A percentile compares a stretch with the other conserved stretches of the same genome.
phyloP scores from a whole-genome alignment of 192 early-diverging fungal species.

The Umbelopsis sp. region DNA sequence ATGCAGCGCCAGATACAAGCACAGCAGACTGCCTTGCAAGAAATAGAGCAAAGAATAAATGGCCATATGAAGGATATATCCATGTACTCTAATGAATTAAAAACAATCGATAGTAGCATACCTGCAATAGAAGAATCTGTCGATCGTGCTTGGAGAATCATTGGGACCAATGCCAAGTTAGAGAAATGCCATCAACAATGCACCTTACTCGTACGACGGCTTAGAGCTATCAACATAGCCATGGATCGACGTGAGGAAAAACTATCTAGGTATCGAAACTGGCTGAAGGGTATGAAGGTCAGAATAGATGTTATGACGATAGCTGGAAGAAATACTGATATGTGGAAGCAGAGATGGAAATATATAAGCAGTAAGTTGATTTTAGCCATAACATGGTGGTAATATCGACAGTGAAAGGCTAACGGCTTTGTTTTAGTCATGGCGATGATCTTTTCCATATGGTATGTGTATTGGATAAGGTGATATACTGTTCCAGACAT shows the following conservation, averaged over 20 bases:
- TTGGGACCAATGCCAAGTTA: background rate
- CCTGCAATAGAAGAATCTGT: background rate
- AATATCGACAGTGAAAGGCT: background rate
- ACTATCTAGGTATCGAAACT: background rate
- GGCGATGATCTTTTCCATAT: background rate
- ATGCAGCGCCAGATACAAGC: background rate
- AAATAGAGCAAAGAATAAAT: background rate
- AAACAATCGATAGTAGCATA: background rate
- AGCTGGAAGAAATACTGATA: background rate
- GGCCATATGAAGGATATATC: background rate
- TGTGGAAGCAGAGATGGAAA: background rate
- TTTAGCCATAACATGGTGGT: background rate
- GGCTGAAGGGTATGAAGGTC: background rate
- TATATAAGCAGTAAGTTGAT: background rate
- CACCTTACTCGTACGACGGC: background rate
- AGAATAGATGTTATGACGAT: background rate
- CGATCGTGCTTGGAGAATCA: background rate
- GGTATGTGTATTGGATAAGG: background rate
- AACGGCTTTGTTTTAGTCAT: background rate
- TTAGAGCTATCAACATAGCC: background rate
- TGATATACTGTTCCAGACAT: no score
- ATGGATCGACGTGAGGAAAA: conserved; percentile 5
- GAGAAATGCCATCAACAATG: background rate
- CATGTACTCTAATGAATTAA: background rate
- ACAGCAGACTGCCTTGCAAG: background rate